Conservation (phyloP, 83 land plant genomes). For the Diphasiastrum complanatum region DNA sequence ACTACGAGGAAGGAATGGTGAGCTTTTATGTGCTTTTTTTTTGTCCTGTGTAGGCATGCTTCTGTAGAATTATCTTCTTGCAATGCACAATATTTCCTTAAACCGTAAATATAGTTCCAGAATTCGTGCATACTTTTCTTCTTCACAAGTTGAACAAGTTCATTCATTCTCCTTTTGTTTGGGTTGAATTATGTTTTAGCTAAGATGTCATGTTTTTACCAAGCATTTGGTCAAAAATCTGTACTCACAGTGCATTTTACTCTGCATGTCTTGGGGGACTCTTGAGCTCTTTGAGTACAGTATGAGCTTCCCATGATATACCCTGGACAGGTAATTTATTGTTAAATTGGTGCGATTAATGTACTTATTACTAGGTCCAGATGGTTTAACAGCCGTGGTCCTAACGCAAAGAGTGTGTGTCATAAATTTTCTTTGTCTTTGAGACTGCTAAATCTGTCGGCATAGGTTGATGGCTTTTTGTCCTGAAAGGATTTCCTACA, state of each 20-base stretch:
- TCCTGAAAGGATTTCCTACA: too few relatives aligned
- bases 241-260: too few relatives aligned
- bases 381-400: too few relatives aligned
- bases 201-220: too few relatives aligned
- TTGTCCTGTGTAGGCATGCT: not conserved
- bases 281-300: conserved; percentile 39
- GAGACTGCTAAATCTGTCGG: not conserved
- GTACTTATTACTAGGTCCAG: conserved; percentile 7
- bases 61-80: not conserved
- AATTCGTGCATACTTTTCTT: conserved; percentile 4
- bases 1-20: conserved; percentile 71
- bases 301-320: conserved; percentile 95
- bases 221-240: too few relatives aligned
- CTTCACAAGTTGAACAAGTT: not conserved
- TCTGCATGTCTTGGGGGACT: too few relatives aligned
- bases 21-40: not conserved
- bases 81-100: not conserved
- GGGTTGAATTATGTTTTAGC: conserved; percentile 2
- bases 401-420: too few relatives aligned
- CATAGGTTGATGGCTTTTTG: not conserved
- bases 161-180: conserved; percentile 1
- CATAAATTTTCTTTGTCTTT: too few relatives aligned
- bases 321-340: conserved; percentile 85
- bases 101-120: not conserved
- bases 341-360: not conserved